Conservation (phyloP, 495 filamentous ascomycete genomes). For the Hypoxylon fuscum region DNA sequence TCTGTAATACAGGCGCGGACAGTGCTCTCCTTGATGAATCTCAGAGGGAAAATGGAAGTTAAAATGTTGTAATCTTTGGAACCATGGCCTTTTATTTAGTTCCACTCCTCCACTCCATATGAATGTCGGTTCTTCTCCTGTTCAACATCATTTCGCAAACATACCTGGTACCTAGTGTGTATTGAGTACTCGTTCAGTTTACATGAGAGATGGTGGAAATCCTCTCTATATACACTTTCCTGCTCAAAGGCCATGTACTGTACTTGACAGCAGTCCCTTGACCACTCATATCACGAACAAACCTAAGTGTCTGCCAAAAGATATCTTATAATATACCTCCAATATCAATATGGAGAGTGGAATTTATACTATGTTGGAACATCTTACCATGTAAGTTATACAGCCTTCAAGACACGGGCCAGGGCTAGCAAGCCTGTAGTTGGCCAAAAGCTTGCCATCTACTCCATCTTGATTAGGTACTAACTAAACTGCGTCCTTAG, state of each 20-base stretch:
- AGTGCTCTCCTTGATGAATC: constrained; percentile 1
- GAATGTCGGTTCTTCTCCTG: constrained; percentile 3
- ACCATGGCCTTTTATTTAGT: not conserved
- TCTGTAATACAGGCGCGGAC: not conserved
- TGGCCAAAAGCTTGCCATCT: constrained; percentile 2
- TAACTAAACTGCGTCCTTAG: constrained; percentile 2
- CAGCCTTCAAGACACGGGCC: not conserved
- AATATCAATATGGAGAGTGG: too few relatives aligned
- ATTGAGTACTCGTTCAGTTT: too few relatives aligned
- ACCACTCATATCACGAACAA: too few relatives aligned
- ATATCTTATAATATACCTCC: too few relatives aligned
- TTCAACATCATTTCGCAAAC: not conserved
- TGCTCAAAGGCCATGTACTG: too few relatives aligned
- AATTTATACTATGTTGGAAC: too few relatives aligned
- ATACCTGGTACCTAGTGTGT: not conserved
- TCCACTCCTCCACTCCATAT: constrained; percentile 2
- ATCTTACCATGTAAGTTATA: constrained; percentile 2
- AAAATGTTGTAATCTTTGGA: constrained; percentile 7
- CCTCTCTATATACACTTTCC: too few relatives aligned
- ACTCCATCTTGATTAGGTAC: constrained; percentile 7
- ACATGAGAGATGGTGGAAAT: too few relatives aligned
- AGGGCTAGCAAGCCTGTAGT: not conserved
- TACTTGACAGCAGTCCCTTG: too few relatives aligned
- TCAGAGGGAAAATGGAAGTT: not conserved
- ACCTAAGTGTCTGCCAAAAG: too few relatives aligned